phyloP scores from a whole-genome alignment of 257 asterid genomes.

The Nicotiana sylvestris region DNA sequence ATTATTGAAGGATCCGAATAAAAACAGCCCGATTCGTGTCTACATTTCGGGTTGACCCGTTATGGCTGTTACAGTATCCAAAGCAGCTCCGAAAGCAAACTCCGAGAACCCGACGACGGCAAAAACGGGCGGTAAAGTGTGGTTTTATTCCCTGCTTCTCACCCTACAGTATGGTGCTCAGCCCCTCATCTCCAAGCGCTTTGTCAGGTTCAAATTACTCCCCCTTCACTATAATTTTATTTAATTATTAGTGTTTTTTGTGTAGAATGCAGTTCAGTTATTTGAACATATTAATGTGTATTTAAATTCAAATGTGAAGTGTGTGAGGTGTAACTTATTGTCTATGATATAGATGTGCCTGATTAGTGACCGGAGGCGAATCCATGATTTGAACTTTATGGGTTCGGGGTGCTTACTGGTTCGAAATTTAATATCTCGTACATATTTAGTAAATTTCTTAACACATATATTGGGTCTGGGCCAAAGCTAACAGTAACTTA shows the following conservation, averaged over 20 bases:
- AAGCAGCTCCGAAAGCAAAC: slow-evolving; percentile 21
- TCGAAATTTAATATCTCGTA: too few species aligned
- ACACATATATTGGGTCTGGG: too few species aligned
- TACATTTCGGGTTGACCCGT: slow-evolving; percentile 31
- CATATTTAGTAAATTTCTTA: too few species aligned
- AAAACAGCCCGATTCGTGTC: background rate
- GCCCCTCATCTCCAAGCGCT: slow-evolving; percentile 84
- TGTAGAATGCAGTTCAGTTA: background rate
- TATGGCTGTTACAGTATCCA: slow-evolving; percentile 46
- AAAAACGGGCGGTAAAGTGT: slow-evolving; percentile 37
- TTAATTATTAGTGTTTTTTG: background rate
- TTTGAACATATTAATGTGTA: background rate
- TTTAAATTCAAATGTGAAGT: background rate
- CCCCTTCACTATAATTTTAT: background rate
- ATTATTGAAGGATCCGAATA: background rate
- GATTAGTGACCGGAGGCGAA: too few species aligned
- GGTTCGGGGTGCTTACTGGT: too few species aligned
- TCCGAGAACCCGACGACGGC: slow-evolving; percentile 27
- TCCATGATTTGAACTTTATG: too few species aligned
- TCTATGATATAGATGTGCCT: background rate
- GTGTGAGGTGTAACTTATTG: background rate
- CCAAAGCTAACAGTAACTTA: too few species aligned
- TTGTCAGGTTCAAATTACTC: slow-evolving; percentile 50
- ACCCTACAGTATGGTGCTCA: slow-evolving; percentile 91
- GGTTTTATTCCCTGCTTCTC: slow-evolving; percentile 68